Conservation (phyloP, 2,329 filamentous ascomycete genomes). For the Apiospora marii region DNA sequence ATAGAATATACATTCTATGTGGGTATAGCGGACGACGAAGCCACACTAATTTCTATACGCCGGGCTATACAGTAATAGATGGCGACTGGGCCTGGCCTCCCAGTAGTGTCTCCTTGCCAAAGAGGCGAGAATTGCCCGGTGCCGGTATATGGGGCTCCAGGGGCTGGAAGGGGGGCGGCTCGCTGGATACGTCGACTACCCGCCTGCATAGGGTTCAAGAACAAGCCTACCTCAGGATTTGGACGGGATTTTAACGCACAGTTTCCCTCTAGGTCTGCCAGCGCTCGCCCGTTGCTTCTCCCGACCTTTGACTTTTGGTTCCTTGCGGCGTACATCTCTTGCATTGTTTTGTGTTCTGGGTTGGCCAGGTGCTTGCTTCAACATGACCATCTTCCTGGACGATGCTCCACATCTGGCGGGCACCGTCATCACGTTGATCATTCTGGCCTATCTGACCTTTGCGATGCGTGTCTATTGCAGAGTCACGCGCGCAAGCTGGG, state of each 20-base stretch:
- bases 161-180: no score
- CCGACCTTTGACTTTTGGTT: not conserved
- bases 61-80: no score
- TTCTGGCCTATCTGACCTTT: conserved; percentile 29
- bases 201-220: conserved; percentile 9
- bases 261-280: conserved; percentile 6
- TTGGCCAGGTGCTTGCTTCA: conserved; percentile 13
- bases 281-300: not conserved
- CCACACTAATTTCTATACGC: no score
- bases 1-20: no score
- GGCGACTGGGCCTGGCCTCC: no score
- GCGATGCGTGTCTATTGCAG: conserved; percentile 29
- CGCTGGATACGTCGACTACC: not conserved
- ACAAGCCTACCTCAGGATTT: conserved; percentile 7
- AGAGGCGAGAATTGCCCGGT: not conserved
- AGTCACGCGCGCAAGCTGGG: conserved; percentile 29
- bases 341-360: not conserved
- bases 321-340: not conserved
- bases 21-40: no score
- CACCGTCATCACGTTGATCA: conserved; percentile 31
- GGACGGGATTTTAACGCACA: conserved; percentile 3
- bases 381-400: conserved; percentile 29
- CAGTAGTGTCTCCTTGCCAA: no score
- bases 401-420: conserved; percentile 31
- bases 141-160: no score